Evolutionary conservation across 169 alveolate species (phyloP).

Genomic region (Cryptosporidium muris): DNA sequence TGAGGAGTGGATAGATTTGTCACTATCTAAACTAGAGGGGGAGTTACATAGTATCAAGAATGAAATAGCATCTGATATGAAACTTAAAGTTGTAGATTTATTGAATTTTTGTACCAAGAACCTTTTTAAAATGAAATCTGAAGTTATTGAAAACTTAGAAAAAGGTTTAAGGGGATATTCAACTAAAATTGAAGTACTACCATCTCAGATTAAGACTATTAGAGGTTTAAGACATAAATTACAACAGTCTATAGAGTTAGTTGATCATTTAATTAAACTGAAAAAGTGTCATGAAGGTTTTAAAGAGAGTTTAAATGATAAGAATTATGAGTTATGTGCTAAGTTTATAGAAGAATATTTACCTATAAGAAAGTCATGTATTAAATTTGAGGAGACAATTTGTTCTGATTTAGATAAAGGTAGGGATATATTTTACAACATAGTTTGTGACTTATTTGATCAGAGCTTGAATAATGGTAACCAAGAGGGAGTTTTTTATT

Average conservation of each 20-base stretch:
- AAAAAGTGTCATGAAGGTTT: slow-evolving; percentile 36
- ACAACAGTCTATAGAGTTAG: slow-evolving; percentile 28
- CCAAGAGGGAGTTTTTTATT: slow-evolving; percentile 12
- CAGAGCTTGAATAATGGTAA: slow-evolving; percentile 15
- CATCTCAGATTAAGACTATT: slow-evolving; percentile 26
- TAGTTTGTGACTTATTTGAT: slow-evolving; percentile 7
- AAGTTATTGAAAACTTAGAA: slow-evolving; percentile 25
- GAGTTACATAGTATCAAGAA: slow-evolving; percentile 13
- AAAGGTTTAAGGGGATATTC: slow-evolving; percentile 31
- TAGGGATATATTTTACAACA: slow-evolving; percentile 17
- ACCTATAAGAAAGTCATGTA: slow-evolving; percentile 37
- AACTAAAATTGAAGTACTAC: slow-evolving; percentile 36
- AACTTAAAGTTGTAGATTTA: slow-evolving; percentile 10
- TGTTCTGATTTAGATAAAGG: slow-evolving; percentile 35
- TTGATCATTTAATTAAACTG: slow-evolving; percentile 26
- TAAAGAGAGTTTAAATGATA: background rate
- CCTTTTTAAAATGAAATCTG: slow-evolving; percentile 34
- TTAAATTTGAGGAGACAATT: slow-evolving; percentile 23
- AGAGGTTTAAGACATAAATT: slow-evolving; percentile 2
- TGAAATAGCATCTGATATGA: slow-evolving; percentile 1
- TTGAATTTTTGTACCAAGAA: slow-evolving; percentile 21
- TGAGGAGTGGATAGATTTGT: slow-evolving; percentile 26
- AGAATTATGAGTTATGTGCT: slow-evolving; percentile 26
- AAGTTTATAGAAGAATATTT: slow-evolving; percentile 14
- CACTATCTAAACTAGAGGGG: background rate